Conservation (phyloP, 768 basidiomycete species). For the Leccinum incarnatum region DNA sequence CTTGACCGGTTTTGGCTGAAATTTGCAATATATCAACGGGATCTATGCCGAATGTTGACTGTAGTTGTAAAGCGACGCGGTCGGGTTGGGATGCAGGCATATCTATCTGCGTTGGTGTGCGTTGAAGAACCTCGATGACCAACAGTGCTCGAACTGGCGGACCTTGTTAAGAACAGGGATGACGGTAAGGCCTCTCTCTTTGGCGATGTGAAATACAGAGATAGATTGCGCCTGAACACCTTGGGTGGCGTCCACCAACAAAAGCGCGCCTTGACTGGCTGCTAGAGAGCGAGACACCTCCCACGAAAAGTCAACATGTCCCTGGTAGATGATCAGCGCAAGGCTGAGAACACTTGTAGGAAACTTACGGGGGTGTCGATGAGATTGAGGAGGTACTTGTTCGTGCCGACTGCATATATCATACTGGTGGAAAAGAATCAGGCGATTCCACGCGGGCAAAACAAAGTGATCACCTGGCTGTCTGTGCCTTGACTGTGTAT, state of each 20-base stretch:
- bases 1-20: conserved; percentile 90
- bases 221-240: conserved; percentile 98
- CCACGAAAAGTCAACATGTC: conserved; percentile 98
- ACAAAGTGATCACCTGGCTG: conserved; percentile 61
- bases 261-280: conserved; percentile 87
- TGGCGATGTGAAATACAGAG: conserved; percentile 88
- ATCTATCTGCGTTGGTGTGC: conserved; percentile 62
- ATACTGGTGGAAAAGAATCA: conserved; percentile 50
- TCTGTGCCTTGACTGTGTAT: conserved; percentile 86
- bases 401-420: conserved; percentile 59
- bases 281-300: conserved; percentile 92
- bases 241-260: conserved; percentile 94
- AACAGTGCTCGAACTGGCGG: neutral
- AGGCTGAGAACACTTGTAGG: too few relatives aligned
- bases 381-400: conserved; percentile 78
- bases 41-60: conserved; percentile 78
- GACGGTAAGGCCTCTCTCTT: conserved; percentile 74
- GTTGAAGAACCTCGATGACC: conserved; percentile 1
- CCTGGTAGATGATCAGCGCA: conserved; percentile 40
- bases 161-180: conserved; percentile 95
- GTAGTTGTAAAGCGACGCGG: conserved; percentile 75
- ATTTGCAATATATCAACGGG: conserved; percentile 72
- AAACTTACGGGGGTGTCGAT: conserved; percentile 87
- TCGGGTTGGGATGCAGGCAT: conserved; percentile 86
- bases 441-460: neutral